Evolutionary conservation across 352 stramenopile species (phyloP), one percentile per base, ranked within the genome.

Genomic region (Globisporangium echinulatum): DNA sequence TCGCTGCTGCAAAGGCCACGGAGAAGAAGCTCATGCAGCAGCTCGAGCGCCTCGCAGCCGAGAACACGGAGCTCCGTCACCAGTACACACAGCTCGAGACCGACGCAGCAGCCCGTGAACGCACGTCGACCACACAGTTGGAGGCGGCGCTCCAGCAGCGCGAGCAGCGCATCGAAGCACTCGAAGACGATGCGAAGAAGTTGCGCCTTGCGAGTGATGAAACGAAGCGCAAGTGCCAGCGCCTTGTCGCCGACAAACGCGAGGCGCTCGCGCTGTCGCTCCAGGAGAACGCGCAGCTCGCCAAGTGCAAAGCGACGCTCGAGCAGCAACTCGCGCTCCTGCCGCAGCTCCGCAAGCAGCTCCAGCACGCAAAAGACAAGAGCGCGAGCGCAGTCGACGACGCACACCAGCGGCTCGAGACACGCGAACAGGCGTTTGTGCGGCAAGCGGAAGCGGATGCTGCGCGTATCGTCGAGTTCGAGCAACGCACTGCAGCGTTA

Each of bases 381-480:
- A 67, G 68, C 36, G 64, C 61, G 2, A 61, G 67, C 5, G 62
- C 68, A n/a, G 48, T 57, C 0, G 68, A 78, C 4, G 70, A 78
- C 38, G 71, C 61, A 65, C 68, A 78, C 40, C 66, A 61, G 40
- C 64, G 64, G 14, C 55, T 78, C 43, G 68, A 75, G 42, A 54
- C 74, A 43, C 75, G 78, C 17, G 67, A 85, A 8, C 61, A 88
- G 58, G 74, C 69, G 2, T 85, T 88, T 55, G 52, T 88, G 49
- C 68, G 70, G 7, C 70, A 88, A 53, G 78, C 85, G 39, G 66
- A 33, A 33, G 25, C 25, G 25, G 25, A 33, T 33, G 25, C 25
- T 33, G 25, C 25, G 25, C 25, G 25, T 33, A 33, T 33, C 25
- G 25, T 75, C 36, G 70, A 69, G n/a, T 79, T 62, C 63, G 80